phyloP scores from a whole-genome alignment of 148 eudicot genomes.

The Cornus suecica region DNA sequence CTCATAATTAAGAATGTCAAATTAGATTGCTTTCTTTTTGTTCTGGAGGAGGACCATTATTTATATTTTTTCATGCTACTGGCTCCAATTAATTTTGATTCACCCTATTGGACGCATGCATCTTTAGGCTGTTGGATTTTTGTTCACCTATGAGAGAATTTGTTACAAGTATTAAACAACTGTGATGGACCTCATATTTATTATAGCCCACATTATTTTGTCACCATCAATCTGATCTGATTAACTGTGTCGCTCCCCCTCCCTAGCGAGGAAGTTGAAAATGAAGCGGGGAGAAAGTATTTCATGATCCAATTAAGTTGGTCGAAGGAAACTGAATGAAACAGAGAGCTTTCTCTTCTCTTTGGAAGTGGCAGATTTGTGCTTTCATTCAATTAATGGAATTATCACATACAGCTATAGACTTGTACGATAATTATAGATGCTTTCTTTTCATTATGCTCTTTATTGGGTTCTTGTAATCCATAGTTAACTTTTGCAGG shows the following conservation, averaged over 20 bases:
- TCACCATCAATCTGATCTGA: neutral
- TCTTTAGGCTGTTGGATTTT: neutral
- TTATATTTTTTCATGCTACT: too few relatives aligned
- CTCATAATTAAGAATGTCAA: neutral
- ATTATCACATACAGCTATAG: neutral
- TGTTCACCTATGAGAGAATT: neutral
- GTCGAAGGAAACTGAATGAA: too few relatives aligned
- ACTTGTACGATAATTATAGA: neutral
- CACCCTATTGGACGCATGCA: too few relatives aligned
- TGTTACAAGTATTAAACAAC: too few relatives aligned
- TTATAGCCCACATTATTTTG: neutral
- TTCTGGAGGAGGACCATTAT: too few relatives aligned
- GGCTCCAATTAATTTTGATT: too few relatives aligned
- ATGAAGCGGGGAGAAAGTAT: too few relatives aligned
- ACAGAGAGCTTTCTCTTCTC: too few relatives aligned
- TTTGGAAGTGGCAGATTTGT: neutral
- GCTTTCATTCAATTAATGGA: neutral
- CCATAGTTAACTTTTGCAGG: slow-evolving; percentile 36
- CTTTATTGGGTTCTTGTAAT: neutral
- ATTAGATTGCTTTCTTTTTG: neutral
- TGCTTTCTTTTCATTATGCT: neutral
- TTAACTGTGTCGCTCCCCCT: neutral
- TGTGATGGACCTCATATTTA: neutral
- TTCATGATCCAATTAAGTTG: neutral
- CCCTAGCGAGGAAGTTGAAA: neutral